phyloP scores from a whole-genome alignment of 345 rosid species.

The Gossypium thurberi region DNA sequence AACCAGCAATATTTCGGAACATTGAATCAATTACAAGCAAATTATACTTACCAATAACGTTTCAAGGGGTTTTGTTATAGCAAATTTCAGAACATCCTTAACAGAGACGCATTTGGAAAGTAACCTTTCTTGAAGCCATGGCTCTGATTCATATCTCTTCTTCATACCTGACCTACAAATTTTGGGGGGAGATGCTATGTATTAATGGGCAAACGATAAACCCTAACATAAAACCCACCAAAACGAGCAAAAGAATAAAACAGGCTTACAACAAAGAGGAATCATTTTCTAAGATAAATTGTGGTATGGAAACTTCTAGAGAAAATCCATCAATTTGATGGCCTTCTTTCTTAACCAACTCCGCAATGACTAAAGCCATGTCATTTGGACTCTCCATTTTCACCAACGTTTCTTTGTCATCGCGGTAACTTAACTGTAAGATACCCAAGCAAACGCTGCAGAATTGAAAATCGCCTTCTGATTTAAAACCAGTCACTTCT shows the following conservation, averaged over 20 bases:
- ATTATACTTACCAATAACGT: constrained; percentile 47
- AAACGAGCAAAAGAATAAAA: background rate
- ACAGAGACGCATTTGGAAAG: constrained; percentile 34
- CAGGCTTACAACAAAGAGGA: constrained; percentile 45
- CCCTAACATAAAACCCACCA: background rate
- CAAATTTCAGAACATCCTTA: constrained; percentile 69
- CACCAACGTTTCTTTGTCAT: constrained; percentile 33
- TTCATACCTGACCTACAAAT: constrained; percentile 50
- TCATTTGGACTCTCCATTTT: constrained; percentile 30
- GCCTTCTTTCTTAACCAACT: constrained; percentile 52
- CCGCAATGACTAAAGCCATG: constrained; percentile 43
- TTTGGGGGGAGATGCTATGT: background rate
- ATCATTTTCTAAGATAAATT: constrained; percentile 49
- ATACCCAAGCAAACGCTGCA: constrained; percentile 77
- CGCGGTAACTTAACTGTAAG: constrained; percentile 50
- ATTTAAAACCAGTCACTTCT: background rate
- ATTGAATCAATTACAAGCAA: background rate
- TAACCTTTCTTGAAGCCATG: constrained; percentile 42
- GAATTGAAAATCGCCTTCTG: constrained; percentile 27
- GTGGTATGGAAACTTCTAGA: constrained; percentile 67
- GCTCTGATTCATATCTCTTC: constrained; percentile 52
- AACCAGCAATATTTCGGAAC: background rate
- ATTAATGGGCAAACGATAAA: background rate
- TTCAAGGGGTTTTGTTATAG: constrained; percentile 46
- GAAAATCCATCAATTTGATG: constrained; percentile 59